phyloP scores from a whole-genome alignment of 441 rosid genomes.

The Euphorbia schlechtendalii region DNA sequence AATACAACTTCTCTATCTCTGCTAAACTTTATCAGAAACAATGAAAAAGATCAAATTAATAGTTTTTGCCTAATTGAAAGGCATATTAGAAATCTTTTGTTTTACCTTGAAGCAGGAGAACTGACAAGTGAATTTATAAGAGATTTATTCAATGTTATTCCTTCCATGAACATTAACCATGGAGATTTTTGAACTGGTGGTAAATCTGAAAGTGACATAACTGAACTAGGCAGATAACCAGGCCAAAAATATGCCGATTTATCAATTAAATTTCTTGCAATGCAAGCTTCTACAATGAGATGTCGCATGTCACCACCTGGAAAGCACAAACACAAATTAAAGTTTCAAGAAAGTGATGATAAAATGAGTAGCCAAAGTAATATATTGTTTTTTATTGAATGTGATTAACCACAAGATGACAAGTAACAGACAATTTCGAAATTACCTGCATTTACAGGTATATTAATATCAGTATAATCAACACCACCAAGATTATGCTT shows the following conservation, averaged over 20 bases:
- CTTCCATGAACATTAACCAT: constrained; percentile 60
- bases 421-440: constrained; percentile 11
- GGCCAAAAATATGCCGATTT: constrained; percentile 61
- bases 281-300: constrained; percentile 73
- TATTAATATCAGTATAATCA: constrained; percentile 22
- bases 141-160: constrained; percentile 39
- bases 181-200: constrained; percentile 43
- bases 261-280: constrained; percentile 55
- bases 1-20: constrained; percentile 53
- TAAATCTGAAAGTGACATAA: constrained; percentile 31
- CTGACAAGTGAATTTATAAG: constrained; percentile 38
- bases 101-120: constrained; percentile 58
- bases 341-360: constrained; percentile 10
- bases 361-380: not conserved
- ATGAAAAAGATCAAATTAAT: constrained; percentile 20
- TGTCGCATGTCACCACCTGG: constrained; percentile 66
- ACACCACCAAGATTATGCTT: constrained; percentile 25
- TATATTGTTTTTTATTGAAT: not conserved
- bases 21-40: constrained; percentile 39
- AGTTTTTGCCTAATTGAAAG: not conserved
- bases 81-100: constrained; percentile 13
- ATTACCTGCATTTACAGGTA: constrained; percentile 35
- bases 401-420: constrained; percentile 6
- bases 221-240: constrained; percentile 42
- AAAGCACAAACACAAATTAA: constrained; percentile 14